These are phyloP conservation scores for Boechera retrofracta DNA, from an alignment of 345 rosid genomes.

Conservation along the genomic window DNA sequence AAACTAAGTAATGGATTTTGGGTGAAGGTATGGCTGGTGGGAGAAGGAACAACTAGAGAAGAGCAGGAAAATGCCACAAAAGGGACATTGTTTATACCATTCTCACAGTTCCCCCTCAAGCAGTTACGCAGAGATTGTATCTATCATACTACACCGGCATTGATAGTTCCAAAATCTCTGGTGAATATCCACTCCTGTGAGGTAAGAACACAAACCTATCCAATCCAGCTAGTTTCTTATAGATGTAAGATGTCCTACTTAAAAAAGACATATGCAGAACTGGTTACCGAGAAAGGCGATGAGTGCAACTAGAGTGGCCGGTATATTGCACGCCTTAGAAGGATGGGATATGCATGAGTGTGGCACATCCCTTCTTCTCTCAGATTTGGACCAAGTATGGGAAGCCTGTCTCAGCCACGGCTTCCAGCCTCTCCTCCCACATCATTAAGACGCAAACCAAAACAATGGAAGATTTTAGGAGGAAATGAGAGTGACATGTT, in stretches of 20 bases:
- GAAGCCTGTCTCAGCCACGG: slow-evolving; percentile 59
- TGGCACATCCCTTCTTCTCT: slow-evolving; percentile 45
- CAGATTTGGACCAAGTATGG: slow-evolving; percentile 50
- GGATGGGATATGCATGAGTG: slow-evolving; percentile 58
- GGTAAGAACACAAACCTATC: slow-evolving; percentile 43
- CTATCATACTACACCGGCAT: slow-evolving; percentile 65
- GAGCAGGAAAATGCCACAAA: slow-evolving; percentile 57
- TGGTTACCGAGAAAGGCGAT: slow-evolving; percentile 64
- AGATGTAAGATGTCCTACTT: not conserved
- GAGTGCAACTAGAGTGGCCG: slow-evolving; percentile 68
- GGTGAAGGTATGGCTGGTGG: slow-evolving; percentile 66
- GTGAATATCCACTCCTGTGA: slow-evolving; percentile 67
- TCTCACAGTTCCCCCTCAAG: slow-evolving; percentile 59
- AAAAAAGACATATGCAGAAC: slow-evolving; percentile 48
- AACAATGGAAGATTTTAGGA: not conserved
- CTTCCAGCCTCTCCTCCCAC: slow-evolving; percentile 50
- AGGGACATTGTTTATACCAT: slow-evolving; percentile 47
- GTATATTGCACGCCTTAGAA: slow-evolving; percentile 62
- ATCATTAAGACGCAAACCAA: slow-evolving; percentile 1
- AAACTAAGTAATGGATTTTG: not conserved
- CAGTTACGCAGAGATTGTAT: slow-evolving; percentile 57
- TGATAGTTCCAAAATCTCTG: slow-evolving; percentile 56
- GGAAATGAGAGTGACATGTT: not conserved
- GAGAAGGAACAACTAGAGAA: slow-evolving; percentile 56
- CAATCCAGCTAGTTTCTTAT: slow-evolving; percentile 1